Conservation (phyloP, 257 asterid species). For the Solanum neorickii region DNA sequence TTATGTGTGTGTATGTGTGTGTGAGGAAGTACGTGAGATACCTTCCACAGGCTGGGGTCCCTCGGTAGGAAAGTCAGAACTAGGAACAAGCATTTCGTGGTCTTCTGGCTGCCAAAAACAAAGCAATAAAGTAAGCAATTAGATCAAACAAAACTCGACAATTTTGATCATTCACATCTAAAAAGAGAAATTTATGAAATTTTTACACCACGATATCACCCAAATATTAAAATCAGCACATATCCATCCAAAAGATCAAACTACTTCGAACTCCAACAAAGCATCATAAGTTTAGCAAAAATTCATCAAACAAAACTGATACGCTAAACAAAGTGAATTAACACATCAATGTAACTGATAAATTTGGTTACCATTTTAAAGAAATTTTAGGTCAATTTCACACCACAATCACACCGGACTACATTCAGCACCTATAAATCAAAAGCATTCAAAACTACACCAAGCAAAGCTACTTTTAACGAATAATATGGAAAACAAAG, state of each 20-base stretch:
- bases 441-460: background rate
- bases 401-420: background rate
- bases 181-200: background rate
- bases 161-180: background rate
- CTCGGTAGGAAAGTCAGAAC: conserved; percentile 34
- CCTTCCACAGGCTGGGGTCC: conserved; percentile 80
- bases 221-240: background rate
- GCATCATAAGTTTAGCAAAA: background rate
- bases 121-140: background rate
- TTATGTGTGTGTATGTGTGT: background rate
- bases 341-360: background rate
- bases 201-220: background rate
- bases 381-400: conserved; percentile 7
- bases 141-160: conserved; percentile 23
- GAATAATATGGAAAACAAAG: background rate
- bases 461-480: background rate
- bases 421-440: background rate
- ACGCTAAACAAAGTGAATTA: background rate
- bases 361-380: background rate
- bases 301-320: background rate
- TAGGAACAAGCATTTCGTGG: conserved; percentile 60
- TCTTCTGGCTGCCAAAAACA: conserved; percentile 40
- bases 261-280: background rate
- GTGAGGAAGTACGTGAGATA: conserved; percentile 4
- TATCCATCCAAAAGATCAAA: background rate